These are phyloP conservation scores for Desmodesmus armatus DNA, from an alignment of 139 green algal species.

Conservation along the genomic window DNA sequence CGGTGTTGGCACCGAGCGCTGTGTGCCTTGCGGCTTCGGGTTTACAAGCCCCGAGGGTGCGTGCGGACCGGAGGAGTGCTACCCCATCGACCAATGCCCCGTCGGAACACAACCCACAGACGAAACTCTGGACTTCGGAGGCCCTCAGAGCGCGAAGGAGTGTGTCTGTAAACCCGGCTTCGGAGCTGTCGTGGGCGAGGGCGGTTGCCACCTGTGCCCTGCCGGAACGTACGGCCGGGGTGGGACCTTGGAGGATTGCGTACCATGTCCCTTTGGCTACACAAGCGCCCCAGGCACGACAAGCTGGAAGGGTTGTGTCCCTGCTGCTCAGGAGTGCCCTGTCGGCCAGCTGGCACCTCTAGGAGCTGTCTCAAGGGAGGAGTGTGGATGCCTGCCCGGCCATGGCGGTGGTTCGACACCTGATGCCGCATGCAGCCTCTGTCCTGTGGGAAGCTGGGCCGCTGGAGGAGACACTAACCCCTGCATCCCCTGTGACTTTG, in stretches of 20 bases:
- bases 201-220: no score
- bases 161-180: no score
- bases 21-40: background rate
- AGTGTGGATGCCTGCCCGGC: background rate
- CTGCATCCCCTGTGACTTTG: background rate
- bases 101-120: background rate
- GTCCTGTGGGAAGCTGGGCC: no score
- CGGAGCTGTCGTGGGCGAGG: no score
- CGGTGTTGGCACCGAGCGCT: background rate
- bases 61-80: background rate
- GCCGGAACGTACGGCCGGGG: background rate
- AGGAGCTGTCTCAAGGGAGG: background rate
- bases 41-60: background rate
- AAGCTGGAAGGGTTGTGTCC: background rate
- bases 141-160: no score
- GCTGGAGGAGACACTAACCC: no score
- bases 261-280: background rate
- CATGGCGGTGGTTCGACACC: background rate
- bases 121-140: no score
- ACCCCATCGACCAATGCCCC: background rate
- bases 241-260: background rate
- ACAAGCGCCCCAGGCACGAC: background rate
- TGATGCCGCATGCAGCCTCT: no score
- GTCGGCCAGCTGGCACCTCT: background rate
- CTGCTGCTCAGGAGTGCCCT: background rate